Evolutionary conservation across 2,329 filamentous ascomycete genomes (phyloP).

Genomic region (Ambrosiella xylebori): DNA sequence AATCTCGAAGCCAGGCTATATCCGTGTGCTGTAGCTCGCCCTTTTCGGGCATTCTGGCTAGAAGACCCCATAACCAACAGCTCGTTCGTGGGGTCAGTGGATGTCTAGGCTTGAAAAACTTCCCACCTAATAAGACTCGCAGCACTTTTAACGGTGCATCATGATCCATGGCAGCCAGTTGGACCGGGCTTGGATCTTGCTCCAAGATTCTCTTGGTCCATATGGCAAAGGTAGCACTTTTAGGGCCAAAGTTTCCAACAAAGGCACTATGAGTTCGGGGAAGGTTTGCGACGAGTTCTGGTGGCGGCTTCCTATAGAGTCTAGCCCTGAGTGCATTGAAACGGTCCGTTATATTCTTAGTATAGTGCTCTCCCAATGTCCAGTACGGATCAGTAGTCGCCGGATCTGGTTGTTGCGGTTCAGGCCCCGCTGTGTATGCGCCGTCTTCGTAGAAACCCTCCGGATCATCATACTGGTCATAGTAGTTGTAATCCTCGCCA

Average conservation of each 20-base stretch:
- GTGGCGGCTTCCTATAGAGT: slow-evolving; percentile 39
- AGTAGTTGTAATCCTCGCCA: slow-evolving; percentile 17
- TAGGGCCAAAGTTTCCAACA: slow-evolving; percentile 35
- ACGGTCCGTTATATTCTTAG: slow-evolving; percentile 43
- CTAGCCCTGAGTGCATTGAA: slow-evolving; percentile 47
- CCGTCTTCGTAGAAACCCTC: slow-evolving; percentile 60
- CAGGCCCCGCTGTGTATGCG: slow-evolving; percentile 51
- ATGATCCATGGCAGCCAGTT: slow-evolving; percentile 48
- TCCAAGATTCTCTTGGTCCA: slow-evolving; percentile 37
- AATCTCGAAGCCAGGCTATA: slow-evolving; percentile 56
- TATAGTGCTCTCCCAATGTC: slow-evolving; percentile 48
- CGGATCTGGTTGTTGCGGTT: slow-evolving; percentile 18
- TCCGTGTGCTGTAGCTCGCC: slow-evolving; percentile 62
- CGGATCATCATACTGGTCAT: slow-evolving; percentile 29
- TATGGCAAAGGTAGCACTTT: slow-evolving; percentile 29
- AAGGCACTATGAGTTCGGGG: slow-evolving; percentile 35
- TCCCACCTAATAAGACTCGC: slow-evolving; percentile 45
- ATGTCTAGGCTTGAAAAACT: slow-evolving; percentile 42
- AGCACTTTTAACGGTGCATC: slow-evolving; percentile 49
- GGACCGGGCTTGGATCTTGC: slow-evolving; percentile 39
- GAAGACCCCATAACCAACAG: slow-evolving; percentile 69
- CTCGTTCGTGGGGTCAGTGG: slow-evolving; percentile 50
- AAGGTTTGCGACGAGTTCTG: slow-evolving; percentile 34
- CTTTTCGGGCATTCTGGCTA: slow-evolving; percentile 56
- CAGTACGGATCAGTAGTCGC: slow-evolving; percentile 20